Evolutionary conservation across 768 basidiomycete genomes (phyloP).

Genomic region (Hygrocybe punicea): DNA sequence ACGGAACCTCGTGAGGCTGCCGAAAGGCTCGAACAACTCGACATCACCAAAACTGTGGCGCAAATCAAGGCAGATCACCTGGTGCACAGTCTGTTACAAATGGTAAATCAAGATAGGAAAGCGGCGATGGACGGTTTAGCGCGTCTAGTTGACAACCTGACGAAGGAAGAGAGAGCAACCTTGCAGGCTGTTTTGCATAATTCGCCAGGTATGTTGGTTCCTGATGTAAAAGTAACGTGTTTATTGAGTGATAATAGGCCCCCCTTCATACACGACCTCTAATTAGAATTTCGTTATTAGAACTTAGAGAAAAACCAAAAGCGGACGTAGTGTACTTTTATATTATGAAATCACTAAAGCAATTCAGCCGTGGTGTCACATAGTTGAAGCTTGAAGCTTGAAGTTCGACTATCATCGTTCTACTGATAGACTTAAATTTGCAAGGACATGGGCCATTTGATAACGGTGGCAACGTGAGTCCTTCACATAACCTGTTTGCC

Average conservation of each 20-base stretch:
- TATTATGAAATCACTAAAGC: no score
- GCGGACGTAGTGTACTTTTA: no score
- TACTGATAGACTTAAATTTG: no score
- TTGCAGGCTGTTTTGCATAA: conserved; percentile 62
- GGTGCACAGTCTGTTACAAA: conserved; percentile 58
- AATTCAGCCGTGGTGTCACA: no score
- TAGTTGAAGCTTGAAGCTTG: no score
- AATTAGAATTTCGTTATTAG: no score
- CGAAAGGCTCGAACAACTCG: conserved; percentile 66
- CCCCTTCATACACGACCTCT: no score
- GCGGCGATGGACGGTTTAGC: conserved; percentile 70
- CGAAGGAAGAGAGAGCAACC: conserved; percentile 65
- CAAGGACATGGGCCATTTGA: conserved; percentile 86
- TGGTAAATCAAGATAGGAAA: conserved; percentile 73
- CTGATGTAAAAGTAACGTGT: no score
- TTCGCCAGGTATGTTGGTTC: conserved; percentile 6
- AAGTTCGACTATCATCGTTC: no score
- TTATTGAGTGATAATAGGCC: no score
- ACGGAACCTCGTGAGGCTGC: conserved; percentile 58
- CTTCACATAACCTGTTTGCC: not conserved
- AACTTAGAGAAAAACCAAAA: no score
- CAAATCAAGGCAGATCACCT: conserved; percentile 71
- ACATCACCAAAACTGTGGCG: conserved; percentile 57
- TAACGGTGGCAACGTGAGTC: conserved; percentile 83
- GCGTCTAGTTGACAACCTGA: conserved; percentile 68